These are phyloP conservation scores for Boletus subcaerulescens DNA, from an alignment of 768 basidiomycete species.

Conservation along the genomic window DNA sequence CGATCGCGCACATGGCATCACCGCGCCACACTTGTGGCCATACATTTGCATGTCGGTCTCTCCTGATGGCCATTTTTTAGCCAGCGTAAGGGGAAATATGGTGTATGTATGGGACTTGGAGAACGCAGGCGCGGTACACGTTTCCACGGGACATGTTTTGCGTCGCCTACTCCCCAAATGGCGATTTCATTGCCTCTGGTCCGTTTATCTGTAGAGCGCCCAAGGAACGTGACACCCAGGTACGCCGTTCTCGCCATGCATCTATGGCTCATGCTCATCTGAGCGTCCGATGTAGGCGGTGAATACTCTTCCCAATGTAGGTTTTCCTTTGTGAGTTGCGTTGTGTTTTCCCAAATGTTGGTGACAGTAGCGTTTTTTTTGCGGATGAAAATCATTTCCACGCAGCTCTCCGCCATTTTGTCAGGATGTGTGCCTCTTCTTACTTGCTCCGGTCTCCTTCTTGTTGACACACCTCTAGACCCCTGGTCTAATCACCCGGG, in stretches of 20 bases:
- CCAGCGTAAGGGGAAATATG: conserved; percentile 19
- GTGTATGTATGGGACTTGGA: conserved; percentile 20
- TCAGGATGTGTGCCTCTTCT: conserved; percentile 4
- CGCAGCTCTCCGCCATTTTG: background rate
- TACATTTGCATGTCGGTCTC: conserved; percentile 25
- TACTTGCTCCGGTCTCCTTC: background rate
- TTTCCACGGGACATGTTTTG: conserved; percentile 25
- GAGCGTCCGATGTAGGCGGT: background rate
- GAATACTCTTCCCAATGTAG: conserved; percentile 6
- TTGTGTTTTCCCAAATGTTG: background rate
- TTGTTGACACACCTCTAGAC: background rate
- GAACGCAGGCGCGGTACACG: conserved; percentile 8
- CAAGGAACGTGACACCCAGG: conserved; percentile 1
- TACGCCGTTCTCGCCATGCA: background rate
- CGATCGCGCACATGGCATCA: background rate
- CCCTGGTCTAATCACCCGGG: background rate
- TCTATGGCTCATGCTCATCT: background rate
- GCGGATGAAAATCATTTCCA: background rate
- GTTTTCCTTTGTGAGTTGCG: background rate
- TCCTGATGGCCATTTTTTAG: conserved; percentile 12
- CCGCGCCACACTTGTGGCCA: conserved; percentile 17
- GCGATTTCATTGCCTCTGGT: conserved; percentile 18
- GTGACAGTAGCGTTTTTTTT: background rate
- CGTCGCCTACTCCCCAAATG: conserved; percentile 22
- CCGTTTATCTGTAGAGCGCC: conserved; percentile 16